These are phyloP conservation scores for Floccularia luteovirens DNA, from an alignment of 768 basidiomycete genomes.

Conservation along the genomic window DNA sequence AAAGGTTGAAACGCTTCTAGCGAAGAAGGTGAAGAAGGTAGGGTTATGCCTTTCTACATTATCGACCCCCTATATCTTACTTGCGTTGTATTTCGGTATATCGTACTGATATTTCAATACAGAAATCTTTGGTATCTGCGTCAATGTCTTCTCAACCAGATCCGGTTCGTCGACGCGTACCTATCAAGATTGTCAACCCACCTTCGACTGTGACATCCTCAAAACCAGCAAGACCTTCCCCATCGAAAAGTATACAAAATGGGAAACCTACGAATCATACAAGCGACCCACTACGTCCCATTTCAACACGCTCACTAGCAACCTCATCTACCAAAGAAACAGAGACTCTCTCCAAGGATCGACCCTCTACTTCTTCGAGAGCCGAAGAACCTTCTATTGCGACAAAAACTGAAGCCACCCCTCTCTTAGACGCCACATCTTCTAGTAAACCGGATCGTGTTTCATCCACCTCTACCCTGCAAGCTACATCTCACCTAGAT, in stretches of 20 bases:
- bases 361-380: constrained; percentile 11
- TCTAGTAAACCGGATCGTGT: no score
- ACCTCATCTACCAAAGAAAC: constrained; percentile 1
- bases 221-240: background rate
- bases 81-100: no score
- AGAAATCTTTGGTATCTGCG: constrained; percentile 10
- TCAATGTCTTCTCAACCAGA: constrained; percentile 7
- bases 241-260: background rate
- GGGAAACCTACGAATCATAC: background rate
- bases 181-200: constrained; percentile 52
- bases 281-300: no score
- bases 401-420: no score
- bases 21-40: constrained; percentile 28
- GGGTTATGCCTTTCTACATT: constrained; percentile 1
- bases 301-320: background rate
- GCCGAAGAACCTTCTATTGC: no score
- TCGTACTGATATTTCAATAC: constrained; percentile 18
- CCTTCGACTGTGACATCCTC: background rate
- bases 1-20: constrained; percentile 34
- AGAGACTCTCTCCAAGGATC: constrained; percentile 1
- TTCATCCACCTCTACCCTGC: constrained; percentile 8
- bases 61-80: background rate
- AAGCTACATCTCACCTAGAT: constrained; percentile 11
- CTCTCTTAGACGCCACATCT: no score
- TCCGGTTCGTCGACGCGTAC: constrained; percentile 50